Base-by-base conservation (phyloP, 2,329 filamentous ascomycete species). In the Xylariales sp. region DNA sequence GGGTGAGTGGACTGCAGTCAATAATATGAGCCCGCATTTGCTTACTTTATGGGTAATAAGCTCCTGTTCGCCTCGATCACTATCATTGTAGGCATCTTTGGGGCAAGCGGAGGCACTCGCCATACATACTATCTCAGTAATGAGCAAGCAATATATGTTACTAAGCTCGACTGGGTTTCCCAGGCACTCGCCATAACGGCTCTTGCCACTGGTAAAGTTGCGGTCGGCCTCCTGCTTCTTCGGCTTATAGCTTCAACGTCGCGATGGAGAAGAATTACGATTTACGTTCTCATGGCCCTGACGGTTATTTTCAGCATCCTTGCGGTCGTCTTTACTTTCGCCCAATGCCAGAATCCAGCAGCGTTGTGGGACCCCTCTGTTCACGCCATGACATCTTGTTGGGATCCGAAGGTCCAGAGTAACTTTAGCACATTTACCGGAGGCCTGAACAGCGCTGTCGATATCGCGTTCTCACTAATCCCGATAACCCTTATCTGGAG, bases 341-440 rank as follows among this genome's bases (percentile, higher is more conserved):
- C 55, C 0, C 65, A 67, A 49, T 71, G 69, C 18, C 6, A 41
- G 0, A 8, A 43, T 7, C 64, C 65, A 2, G 61, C 52, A 5
- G 64, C 68, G 3, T 41, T 70, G 23, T 70, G 68, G 68, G 52
- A 67, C 14, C 62, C 68, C 3, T 30, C 4, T 28, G 8, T 67
- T 18, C 34, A 9, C 3, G 0, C 36, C 0, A 36, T 7, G 2
- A 50, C 61, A 1, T n/a, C 49, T 1, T 70, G 68, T 41, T 65
- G 61, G 62, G 28, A 57, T 16, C 46, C 62, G 3, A 5, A 23
- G 1, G 34, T 68, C 1, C 48, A 68, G 18, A 56, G 12, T 16
- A n/a, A 46, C 3, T 52, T 55, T n/a, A 53, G 39, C 30, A 57
- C 41, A 8, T 52, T 61, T 14, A 49, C 10, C 16, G 52, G n/a